Base-by-base conservation (phyloP, 768 basidiomycete species). In the Serendipita sp. region DNA sequence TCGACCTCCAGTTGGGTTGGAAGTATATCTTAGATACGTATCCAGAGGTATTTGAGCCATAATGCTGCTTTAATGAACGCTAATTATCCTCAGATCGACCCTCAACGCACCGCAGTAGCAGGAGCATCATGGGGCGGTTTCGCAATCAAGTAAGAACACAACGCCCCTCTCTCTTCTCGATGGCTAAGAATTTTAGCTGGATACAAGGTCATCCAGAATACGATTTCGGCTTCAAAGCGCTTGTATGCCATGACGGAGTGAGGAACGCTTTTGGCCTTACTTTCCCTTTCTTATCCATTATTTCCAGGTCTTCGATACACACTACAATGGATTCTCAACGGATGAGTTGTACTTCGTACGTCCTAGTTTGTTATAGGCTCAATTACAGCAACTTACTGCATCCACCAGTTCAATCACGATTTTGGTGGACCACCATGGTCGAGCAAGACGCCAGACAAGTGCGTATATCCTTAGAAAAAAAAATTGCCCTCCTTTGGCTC, bases 161-260 rank as follows among this genome's bases (percentile, higher is more conserved):
- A 24, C 24, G 89, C 90, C 18, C 11, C 2, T 30, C 37, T 34
- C 53, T 60, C 32, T 34, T 28, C 28, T 24, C 24, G 24, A 1
- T 24, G 24, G 24, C 24, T 24, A 24, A 24, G 34, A 54, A 66
- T 58, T 95, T 92, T 24, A 24, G 24, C 73, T 96, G 91, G 91
- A 93, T 96, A 64, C 89, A 95, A 75, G 91, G 92, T 0, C 90
- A 96, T 71, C 89, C 89, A 8, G 92, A 95, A 69, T 90, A 79
- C 67, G 85, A 81, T 2, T 92, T 92, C 71, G 81, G 81, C 24
- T 96, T 98, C 79, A 96, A 94, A 76, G 91, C 92, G 3, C 78
- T 97, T 47, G 82, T 94, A 11, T 86, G 85, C 69, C 95, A 98
- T 70, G 95, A 99, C 71, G 95, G 95, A 7, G 89, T 92, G 72